Percentiles rank a stretch among this genome's conserved stretches.
Evolutionary conservation across 768 basidiomycete species (phyloP).

Genomic region (Nidula microcarpa): DNA sequence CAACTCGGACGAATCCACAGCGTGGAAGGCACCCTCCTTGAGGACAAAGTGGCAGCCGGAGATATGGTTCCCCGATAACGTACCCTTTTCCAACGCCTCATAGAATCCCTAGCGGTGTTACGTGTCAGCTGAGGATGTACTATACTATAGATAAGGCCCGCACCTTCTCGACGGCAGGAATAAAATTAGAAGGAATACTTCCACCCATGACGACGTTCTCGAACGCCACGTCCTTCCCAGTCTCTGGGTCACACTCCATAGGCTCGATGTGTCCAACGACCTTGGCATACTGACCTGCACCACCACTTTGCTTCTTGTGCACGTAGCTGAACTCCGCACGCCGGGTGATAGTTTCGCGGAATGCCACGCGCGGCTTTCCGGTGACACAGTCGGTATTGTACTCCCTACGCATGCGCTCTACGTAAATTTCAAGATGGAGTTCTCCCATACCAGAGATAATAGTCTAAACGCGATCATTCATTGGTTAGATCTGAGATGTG

Average conservation of each 20-base stretch:
- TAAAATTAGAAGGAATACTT: constrained; percentile 86
- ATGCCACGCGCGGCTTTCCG: constrained; percentile 95
- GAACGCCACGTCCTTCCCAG: constrained; percentile 81
- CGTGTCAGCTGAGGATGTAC: not conserved
- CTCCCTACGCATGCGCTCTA: constrained; percentile 97
- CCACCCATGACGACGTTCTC: constrained; percentile 89
- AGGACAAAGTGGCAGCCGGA: constrained; percentile 84
- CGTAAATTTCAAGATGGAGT: constrained; percentile 97
- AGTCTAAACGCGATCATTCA: constrained; percentile 47
- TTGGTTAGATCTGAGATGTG: not conserved
- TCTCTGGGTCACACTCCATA: constrained; percentile 69
- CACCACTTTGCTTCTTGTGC: constrained; percentile 98
- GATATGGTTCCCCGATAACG: constrained; percentile 84
- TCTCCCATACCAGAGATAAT: constrained; percentile 99
- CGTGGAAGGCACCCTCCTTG: constrained; percentile 89
- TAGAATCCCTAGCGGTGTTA: constrained; percentile 71
- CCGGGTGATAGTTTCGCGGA: constrained; percentile 90
- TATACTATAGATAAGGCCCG: constrained; percentile 6
- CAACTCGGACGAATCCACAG: constrained; percentile 94
- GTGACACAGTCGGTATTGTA: constrained; percentile 92
- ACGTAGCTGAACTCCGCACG: constrained; percentile 83
- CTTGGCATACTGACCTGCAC: constrained; percentile 94
- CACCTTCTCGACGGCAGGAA: constrained; percentile 94
- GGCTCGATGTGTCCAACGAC: constrained; percentile 91
- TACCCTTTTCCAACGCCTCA: constrained; percentile 90